A percentile compares a stretch with the other conserved stretches of the same genome.
Conservation (phyloP, 2,329 filamentous ascomycete species). For the Dactylellina haptotyla region DNA sequence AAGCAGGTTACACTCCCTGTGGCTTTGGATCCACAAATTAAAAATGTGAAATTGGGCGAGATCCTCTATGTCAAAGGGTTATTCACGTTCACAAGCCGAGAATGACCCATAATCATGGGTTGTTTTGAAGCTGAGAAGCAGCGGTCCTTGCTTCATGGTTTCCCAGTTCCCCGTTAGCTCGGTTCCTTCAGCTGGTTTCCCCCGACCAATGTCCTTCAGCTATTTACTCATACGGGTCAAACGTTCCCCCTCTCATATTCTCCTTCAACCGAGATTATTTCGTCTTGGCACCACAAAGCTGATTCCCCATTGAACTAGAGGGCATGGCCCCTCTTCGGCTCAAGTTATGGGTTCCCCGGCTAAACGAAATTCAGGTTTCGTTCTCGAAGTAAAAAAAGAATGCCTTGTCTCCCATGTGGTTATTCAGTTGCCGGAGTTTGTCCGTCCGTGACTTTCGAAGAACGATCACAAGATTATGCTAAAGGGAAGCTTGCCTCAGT, state of each 20-base stretch:
- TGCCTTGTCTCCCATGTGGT: slow-evolving; percentile 32
- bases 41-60: no score
- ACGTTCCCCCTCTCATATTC: not conserved
- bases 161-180: slow-evolving; percentile 47
- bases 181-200: slow-evolving; percentile 20
- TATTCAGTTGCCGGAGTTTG: slow-evolving; percentile 50
- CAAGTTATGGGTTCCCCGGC: slow-evolving; percentile 48
- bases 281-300: slow-evolving; percentile 50
- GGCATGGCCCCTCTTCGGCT: slow-evolving; percentile 22
- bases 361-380: slow-evolving; percentile 46
- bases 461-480: slow-evolving; percentile 35
- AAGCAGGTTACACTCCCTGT: slow-evolving; percentile 6
- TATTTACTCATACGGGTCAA: slow-evolving; percentile 31
- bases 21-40: not conserved
- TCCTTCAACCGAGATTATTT: slow-evolving; percentile 52
- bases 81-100: slow-evolving; percentile 10
- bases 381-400: slow-evolving; percentile 21
- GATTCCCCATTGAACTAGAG: not conserved
- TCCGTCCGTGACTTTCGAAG: slow-evolving; percentile 45
- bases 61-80: no score
- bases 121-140: slow-evolving; percentile 12
- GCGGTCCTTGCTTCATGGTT: slow-evolving; percentile 13
- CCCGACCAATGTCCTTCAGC: slow-evolving; percentile 17
- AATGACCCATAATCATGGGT: slow-evolving; percentile 14
- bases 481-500: slow-evolving; percentile 29